Base-by-base conservation (phyloP, 306 rosid species). In the Albizia julibrissin region DNA sequence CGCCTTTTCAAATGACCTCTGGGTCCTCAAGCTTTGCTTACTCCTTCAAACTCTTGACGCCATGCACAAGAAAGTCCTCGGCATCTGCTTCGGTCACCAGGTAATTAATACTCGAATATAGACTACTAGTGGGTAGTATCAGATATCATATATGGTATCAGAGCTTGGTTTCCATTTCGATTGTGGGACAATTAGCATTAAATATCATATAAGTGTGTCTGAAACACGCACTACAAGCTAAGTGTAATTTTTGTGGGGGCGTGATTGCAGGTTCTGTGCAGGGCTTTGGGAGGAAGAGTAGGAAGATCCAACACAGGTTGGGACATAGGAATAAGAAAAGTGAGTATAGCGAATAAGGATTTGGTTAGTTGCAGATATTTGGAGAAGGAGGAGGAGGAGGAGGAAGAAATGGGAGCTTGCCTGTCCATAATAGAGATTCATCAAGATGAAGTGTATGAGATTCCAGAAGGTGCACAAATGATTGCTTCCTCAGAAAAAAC, bases 81-180 rank as follows among this genome's bases (percentile, higher is more conserved):
- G 95, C 46, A 88, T 92, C 74, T 92, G 95, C 88, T 91, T 92
- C 52, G 95, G 97, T 6, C 93, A 91, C 76, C 97, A 91, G 92
- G 97, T 89, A 85, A 29, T 29, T 44, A 44, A 13, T 47, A 13
- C 52, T 47, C 52, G 19, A 47, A 47, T 47, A 5, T 18, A 16
- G n/a, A 50, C n/a, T 49, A 49, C 6, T 15, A 11, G 8, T 5
- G 2, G 8, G 9, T 8, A 44, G 49, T 44, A 29, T 29, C 31
- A 29, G 31, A 29, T 29, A 29, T 29, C 31, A 29, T 29, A 1
- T 29, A 29, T 1, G 31, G 31, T 29, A 29, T 29, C 31, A 29
- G 31, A 29, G 31, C 31, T 29, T 29, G 2, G 31, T 29, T 29
- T 29, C 31, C 31, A 29, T 29, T 29, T 29, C 31, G 31, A 29